Evolutionary conservation across 129 eudicot genomes (phyloP), one percentile per base, ranked within the genome.

Genomic region (Calendula officinalis): DNA sequence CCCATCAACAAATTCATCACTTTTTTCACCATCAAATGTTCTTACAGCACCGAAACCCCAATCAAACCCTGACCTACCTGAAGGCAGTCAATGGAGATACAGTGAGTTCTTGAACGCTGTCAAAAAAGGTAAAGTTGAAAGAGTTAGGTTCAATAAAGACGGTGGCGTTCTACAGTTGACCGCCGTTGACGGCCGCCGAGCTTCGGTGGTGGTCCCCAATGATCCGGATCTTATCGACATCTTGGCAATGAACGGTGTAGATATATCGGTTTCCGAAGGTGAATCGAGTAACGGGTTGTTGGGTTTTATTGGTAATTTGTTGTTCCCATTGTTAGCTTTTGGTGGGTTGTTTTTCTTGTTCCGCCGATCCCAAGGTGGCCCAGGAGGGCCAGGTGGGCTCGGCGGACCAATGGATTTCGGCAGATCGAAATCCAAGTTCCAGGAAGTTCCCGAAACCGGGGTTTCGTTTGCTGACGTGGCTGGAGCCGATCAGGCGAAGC

Each of bases 361-460:
- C 72, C 71, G 90, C 22, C 71, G 98, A 66, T 78, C 96, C 46
- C 98, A 91, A 52, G 98, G 98, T 5, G 95, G 98, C 16, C 78
- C 90, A 4, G 98, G 98, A 0, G 98, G 96, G 6, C 96, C 98
- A 1, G 98, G 98, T 4, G 97, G 97, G 22, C 80, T 91, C 6
- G 96, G 96, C 6, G 98, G 98, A 7, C 96, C 96, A 7, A 91
- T 91, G 98, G 98, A 91, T 55, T 91, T 91, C 48, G 98, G 98
- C 33, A 62, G 98, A 80, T 87, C 98, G 36, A 91, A 91, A 54
- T 91, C 98, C 51, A 87, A 91, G 95, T 91, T 91, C 48, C 98
- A 87, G 81, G 98, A 91, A 67, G 98, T 91, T 40, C 98, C 98
- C 2, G 96, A 91, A 64, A 91, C 98, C 10, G 98, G 98, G 1